Conservation (phyloP, 148 eudicot genomes). For the Vaccinium vitisidaea region DNA sequence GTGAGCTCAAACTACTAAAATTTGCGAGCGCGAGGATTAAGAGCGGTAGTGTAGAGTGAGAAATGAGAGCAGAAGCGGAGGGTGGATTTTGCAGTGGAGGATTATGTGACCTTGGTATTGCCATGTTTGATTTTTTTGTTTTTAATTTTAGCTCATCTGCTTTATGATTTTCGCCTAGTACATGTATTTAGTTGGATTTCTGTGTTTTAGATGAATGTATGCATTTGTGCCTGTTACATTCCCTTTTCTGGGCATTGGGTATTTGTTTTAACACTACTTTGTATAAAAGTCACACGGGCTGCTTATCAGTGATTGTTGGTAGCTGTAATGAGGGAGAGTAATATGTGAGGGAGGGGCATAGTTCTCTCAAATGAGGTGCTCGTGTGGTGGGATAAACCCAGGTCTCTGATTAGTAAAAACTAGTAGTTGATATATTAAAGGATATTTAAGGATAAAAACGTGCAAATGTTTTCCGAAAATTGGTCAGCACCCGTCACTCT, state of each 20-base stretch:
- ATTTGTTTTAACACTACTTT: not conserved
- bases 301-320: not conserved
- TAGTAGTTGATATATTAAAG: not conserved
- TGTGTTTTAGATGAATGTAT: too few species aligned
- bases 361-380: not conserved
- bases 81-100: too few species aligned
- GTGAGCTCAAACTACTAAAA: too few species aligned
- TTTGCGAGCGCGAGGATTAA: too few species aligned
- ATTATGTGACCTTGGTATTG: too few species aligned
- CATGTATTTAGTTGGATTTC: too few species aligned
- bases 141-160: not conserved
- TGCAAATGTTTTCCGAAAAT: not conserved
- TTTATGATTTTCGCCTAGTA: too few species aligned
- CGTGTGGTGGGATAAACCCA: not conserved
- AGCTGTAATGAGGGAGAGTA: not conserved
- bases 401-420: not conserved
- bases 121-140: too few species aligned
- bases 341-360: not conserved
- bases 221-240: too few species aligned
- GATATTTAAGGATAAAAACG: not conserved
- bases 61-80: too few species aligned
- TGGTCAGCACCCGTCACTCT: not conserved
- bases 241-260: not conserved
- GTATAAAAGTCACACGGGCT: not conserved
- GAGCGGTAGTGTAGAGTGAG: too few species aligned